phyloP scores from a whole-genome alignment of 164 flowering plant genomes.

The Kalanchoe fedtschenkoi region DNA sequence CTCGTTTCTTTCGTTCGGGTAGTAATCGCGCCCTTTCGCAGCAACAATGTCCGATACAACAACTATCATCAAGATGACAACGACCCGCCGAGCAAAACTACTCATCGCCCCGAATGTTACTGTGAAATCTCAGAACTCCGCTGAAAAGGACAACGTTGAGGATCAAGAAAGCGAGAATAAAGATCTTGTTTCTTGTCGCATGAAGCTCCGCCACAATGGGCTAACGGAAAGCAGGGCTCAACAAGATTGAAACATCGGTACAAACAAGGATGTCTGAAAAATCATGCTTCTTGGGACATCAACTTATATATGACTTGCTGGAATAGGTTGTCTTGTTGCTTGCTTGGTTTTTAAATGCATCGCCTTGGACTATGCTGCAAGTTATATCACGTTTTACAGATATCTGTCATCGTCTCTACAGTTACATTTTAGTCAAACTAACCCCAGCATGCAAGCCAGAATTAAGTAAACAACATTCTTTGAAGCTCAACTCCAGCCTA shows the following conservation, averaged over 20 bases:
- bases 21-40: conserved; percentile 4
- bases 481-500: neutral
- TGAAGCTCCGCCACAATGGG: too few relatives aligned
- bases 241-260: neutral
- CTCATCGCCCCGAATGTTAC: neutral
- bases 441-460: neutral
- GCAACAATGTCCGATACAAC: neutral
- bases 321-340: neutral
- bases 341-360: neutral
- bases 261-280: neutral
- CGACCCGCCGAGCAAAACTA: neutral
- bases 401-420: neutral
- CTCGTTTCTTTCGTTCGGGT: conserved; percentile 28
- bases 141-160: neutral
- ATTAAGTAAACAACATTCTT: too few relatives aligned
- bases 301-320: neutral
- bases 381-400: neutral
- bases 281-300: neutral
- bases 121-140: neutral
- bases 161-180: neutral
- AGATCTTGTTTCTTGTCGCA: too few relatives aligned
- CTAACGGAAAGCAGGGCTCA: neutral
- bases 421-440: neutral
- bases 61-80: neutral
- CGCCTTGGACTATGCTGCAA: neutral